Conservation (phyloP, 2,329 filamentous ascomycete species). For the Ophiosphaerella korrae region DNA sequence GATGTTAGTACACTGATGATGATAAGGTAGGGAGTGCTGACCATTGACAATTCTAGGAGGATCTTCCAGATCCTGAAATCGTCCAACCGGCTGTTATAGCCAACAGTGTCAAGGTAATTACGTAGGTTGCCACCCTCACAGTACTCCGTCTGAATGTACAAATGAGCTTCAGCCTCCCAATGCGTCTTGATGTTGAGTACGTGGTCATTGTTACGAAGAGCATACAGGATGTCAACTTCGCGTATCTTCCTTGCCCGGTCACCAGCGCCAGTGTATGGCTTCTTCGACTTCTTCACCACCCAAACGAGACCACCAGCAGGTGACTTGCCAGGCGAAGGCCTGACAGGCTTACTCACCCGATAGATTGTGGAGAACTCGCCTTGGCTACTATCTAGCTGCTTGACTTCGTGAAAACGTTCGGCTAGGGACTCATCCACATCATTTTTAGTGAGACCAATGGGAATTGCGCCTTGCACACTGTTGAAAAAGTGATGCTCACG, state of each 20-base stretch:
- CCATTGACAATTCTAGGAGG: slow-evolving; percentile 80
- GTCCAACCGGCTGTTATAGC: slow-evolving; percentile 83
- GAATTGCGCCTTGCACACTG: slow-evolving; percentile 63
- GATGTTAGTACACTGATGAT: slow-evolving; percentile 27
- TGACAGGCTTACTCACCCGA: slow-evolving; percentile 65
- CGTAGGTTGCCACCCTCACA: slow-evolving; percentile 94
- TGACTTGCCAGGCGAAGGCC: slow-evolving; percentile 30
- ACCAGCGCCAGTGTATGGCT: slow-evolving; percentile 75
- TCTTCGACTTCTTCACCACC: slow-evolving; percentile 91
- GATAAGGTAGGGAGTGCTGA: slow-evolving; percentile 54
- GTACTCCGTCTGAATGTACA: slow-evolving; percentile 97
- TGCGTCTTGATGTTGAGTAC: slow-evolving; percentile 81
- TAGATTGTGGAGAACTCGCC: slow-evolving; percentile 96
- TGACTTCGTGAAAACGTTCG: slow-evolving; percentile 83
- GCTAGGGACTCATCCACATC: slow-evolving; percentile 71
- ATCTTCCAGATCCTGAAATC: slow-evolving; percentile 99
- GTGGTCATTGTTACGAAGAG: slow-evolving; percentile 81
- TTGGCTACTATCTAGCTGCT: slow-evolving; percentile 69
- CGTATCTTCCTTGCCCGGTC: slow-evolving; percentile 84
- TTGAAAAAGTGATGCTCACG: slow-evolving; percentile 64
- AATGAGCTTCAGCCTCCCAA: slow-evolving; percentile 83
- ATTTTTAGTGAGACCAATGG: slow-evolving; percentile 67
- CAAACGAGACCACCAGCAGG: slow-evolving; percentile 61
- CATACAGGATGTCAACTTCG: slow-evolving; percentile 79
- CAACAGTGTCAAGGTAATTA: slow-evolving; percentile 80